These are phyloP conservation scores for Candida namnaoensis DNA, from an alignment of 805 yeast genomes.

Conservation along the genomic window DNA sequence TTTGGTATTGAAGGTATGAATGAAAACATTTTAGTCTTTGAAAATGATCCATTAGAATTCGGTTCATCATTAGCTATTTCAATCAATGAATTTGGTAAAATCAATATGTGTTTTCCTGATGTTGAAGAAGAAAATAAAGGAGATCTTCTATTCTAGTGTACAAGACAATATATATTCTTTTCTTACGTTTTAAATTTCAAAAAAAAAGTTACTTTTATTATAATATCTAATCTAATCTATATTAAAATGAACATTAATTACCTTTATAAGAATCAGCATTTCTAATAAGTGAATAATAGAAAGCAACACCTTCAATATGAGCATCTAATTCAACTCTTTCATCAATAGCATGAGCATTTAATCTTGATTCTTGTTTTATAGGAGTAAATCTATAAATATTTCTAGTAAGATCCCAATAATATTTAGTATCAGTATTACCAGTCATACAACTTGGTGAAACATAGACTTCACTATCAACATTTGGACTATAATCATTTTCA, in stretches of 20 bases:
- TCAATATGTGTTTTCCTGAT: too few relatives aligned
- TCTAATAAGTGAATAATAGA: slow-evolving; percentile 10
- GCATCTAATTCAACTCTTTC: slow-evolving; percentile 13
- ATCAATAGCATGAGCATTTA: slow-evolving; percentile 9
- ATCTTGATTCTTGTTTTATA: slow-evolving; percentile 8
- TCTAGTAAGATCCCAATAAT: slow-evolving; percentile 8
- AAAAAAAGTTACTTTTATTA: too few relatives aligned
- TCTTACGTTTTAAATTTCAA: too few relatives aligned
- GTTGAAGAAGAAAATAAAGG: too few relatives aligned
- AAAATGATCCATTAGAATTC: too few relatives aligned
- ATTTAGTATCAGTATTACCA: slow-evolving; percentile 1
- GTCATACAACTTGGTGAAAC: neutral
- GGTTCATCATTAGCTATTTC: too few relatives aligned
- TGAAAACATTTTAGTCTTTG: too few relatives aligned
- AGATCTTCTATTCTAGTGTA: too few relatives aligned
- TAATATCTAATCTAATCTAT: too few relatives aligned
- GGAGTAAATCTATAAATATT: slow-evolving; percentile 11
- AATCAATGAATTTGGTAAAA: too few relatives aligned
- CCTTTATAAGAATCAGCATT: neutral
- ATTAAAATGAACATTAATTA: too few relatives aligned
- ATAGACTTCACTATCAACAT: neutral
- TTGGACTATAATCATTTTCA: neutral
- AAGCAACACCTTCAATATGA: slow-evolving; percentile 8
- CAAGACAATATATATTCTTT: too few relatives aligned
- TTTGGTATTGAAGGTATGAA: neutral